These are phyloP conservation scores for Moricandia arvensis DNA, from an alignment of 345 rosid genomes.

Conservation along the genomic window DNA sequence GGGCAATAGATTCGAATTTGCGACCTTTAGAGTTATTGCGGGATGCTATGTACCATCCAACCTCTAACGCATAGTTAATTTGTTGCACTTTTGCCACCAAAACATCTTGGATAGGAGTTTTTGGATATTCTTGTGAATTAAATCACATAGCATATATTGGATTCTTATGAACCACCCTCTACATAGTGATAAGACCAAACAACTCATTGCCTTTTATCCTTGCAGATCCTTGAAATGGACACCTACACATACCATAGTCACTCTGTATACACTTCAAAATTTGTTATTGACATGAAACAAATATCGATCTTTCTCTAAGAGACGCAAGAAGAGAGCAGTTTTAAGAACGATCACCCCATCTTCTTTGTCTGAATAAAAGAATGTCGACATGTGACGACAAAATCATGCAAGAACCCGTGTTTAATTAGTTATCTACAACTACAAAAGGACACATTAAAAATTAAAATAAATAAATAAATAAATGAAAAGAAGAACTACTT, in stretches of 20 bases:
- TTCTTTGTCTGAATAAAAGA: constrained; percentile 2
- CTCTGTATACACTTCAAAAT: constrained; percentile 45
- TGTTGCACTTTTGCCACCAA: constrained; percentile 8
- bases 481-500: constrained; percentile 14
- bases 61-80: too few relatives aligned
- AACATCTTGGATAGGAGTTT: background rate
- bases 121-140: background rate
- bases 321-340: constrained; percentile 16
- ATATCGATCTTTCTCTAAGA: background rate
- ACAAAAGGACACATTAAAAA: constrained; percentile 5
- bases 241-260: constrained; percentile 95
- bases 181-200: constrained; percentile 4
- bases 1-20: too few relatives aligned
- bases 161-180: background rate
- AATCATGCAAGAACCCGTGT: constrained; percentile 29
- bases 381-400: constrained; percentile 20
- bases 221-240: constrained; percentile 94
- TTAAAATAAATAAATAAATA: too few relatives aligned
- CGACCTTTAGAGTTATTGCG: too few relatives aligned
- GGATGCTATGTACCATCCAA: too few relatives aligned
- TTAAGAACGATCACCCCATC: constrained; percentile 1
- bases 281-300: background rate
- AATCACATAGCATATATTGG: background rate
- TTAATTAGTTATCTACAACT: constrained; percentile 14
- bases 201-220: background rate